Evolutionary conservation across 352 stramenopile species (phyloP), one percentile per base, ranked within the genome.

Genomic region (Phytophthora capsici): DNA sequence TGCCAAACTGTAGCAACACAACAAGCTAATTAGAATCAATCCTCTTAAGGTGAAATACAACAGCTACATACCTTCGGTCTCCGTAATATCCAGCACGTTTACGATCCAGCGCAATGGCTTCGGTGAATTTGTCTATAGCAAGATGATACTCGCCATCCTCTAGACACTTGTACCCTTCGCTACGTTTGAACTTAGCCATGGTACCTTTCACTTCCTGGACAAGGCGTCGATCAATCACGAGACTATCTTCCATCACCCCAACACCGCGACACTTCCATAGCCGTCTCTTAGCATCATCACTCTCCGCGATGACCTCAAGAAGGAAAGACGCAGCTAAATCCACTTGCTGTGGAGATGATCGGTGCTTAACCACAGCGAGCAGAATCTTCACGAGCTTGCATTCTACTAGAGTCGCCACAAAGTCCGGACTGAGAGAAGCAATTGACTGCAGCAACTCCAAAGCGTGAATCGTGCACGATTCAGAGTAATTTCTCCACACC

Each of bases 51-150:
- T 10, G 45, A 37, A 34, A 22, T 20, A 34, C 19, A 14, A 10
- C 51, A 20, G 25, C 38, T 20, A 56, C 63, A 52, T 75, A 93
- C 84, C 84, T 91, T 73, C 86, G 73, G 75, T 98, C 97, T 30
- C 78, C 94, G 72, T 95, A 98, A 69, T 98, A 98, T 16, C 91
- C 89, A 4, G 90, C 88, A 25, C 95, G 88, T 25, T 79, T 94
- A 12, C 82, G 57, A 66, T 98, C 94, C 17, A 98, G 69, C 1
- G 75, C 65, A 30, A 97, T 98, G 4, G 95, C 95, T 41, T 97
- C 89, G 4, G 93, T 94, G 73, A 98, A 98, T 45, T 97, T 97
- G 32, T 86, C 84, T 49, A 98, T 97, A 20, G 95, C 95, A 12
- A 90, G 58, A 6, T 77, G 75, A 66, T 95, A 98, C 57, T 98